Evolutionary conservation across 2,329 filamentous ascomycete genomes (phyloP), one percentile per base, ranked within the genome.

Genomic region (Botrytis hyacinthi): DNA sequence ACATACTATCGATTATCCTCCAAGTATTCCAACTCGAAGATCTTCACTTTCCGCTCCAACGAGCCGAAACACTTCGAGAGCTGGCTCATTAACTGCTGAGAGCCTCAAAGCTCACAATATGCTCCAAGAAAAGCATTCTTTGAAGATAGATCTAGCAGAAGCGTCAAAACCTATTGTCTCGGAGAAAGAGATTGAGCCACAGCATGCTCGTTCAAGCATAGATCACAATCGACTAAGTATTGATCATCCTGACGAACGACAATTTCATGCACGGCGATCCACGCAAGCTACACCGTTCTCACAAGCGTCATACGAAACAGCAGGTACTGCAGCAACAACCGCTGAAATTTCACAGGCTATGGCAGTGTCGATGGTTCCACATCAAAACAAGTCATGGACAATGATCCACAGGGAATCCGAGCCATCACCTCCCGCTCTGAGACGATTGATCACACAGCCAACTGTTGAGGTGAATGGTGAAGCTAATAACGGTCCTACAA

Each of bases 31-130:
- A 0, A 80, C 83, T 48, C 85, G 89, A 61, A 86, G 86, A 59
- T 90, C 89, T 2, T 91, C 89, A 22, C 82, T 91, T 12, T 91
- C 89, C 5, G 89, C 89, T 2, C 87, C 88, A 2, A 90, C 88
- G 1, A 91, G 88, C 78, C 84, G 87, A 59, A 89, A 89, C 76
- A 83, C 80, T 9, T 89, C 87, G 18, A 83, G 87, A 44, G 83
- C 86, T 16, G 85, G 84, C 5, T 91, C 89, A 0, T 79, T 90
- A 73, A 90, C 88, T 8, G 82, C 87, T 0, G 88, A 89, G 73
- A 91, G 88, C 76, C 80, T 90, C 51, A 86, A 85, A 73, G 85
- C 87, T n/a, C 87, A 88, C 75, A 86, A 87, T 76, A 83, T 77
- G 71, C 66, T 78, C 20, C 76, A 80, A 71, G 74, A 76, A 26